Evolutionary conservation across 208 protist genomes (phyloP), one percentile per base, ranked within the genome.

Genomic region (Angomonas desouzai): DNA sequence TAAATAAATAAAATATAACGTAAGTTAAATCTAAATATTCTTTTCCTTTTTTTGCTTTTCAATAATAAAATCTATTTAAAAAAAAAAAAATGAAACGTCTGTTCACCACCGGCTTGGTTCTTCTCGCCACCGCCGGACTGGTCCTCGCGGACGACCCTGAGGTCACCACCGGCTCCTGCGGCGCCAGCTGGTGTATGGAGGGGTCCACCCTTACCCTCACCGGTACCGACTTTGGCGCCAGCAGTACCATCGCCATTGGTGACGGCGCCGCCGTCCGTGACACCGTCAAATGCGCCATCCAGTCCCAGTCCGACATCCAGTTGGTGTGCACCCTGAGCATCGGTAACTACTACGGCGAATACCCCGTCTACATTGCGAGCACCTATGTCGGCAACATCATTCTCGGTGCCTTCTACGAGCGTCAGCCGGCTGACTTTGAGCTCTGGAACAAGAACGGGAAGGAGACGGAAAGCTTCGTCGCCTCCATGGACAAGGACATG

Each of bases 51-150:
- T 29, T 47, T 13, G 23, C 3, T 22, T 38, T 4, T 23, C 29
- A 30, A 67, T 28, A 56, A 55, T 63, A 62, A n/a, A 62, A 66
- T 64, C 18, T 71, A 66, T 66, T 53, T 55, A 49, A 36, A 56
- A 64, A 65, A 63, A 55, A 43, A 68, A 62, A 48, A 18, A 66
- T 64, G 36, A 40, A 40, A 40, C 36, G 36, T 40, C 36, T 40
- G 6, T 13, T 40, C 13, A 18, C 13, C 36, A 40, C 36, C 13
- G 6, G 9, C 6, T 13, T 40, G 6, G 6, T 40, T 13, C 36
- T 40, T 13, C 36, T 40, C 36, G 13, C 36, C 36, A 18, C 9
- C 9, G 36, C 36, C 13, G 36, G 9, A 13, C 13, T 40, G 36
- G 48, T 9, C 10, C 28, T 20, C 10, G 51, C 51, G n/a, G n/a